Base-by-base conservation (phyloP, 371 early-diverging fungal genomes). In the Globomyces sp. region DNA sequence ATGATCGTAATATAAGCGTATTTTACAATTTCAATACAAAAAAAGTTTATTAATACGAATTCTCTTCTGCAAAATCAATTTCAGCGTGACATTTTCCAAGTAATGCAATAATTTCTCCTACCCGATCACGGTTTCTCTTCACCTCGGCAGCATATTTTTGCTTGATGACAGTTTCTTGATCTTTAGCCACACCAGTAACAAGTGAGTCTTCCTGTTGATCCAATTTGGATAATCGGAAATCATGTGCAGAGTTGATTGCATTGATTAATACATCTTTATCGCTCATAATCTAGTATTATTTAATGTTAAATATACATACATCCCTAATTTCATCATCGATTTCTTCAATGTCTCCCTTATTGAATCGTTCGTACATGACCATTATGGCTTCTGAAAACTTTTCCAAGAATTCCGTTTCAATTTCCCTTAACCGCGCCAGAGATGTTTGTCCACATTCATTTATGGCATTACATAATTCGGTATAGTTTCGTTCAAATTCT, bases 331-430 rank as follows among this genome's bases (percentile, higher is more conserved):
- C 82, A 67, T 83, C 83, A 43, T 83, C 81, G 3, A 79, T 62
- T 8, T 83, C 83, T 37, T 80, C 78, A 57, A 69, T 58, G 41
- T 83, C 82, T 40, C 80, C 80, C 67, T 84, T 84, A 55, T 69
- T 72, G 59, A 77, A 77, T 50, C 81, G 55, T 42, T 84, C 84
- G 44, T 71, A 81, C n/a, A 74, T 71, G 3, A 72, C 65, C 10
- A 79, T 34, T 3, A 84, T 70, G 1, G 69, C 67, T 63, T 84
- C 84, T 13, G 71, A 71, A 49, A 82, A 74, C 57, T 77, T 71
- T 59, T 84, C 84, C 42, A 80, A 82, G 45, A 67, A 73, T 63
- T 84, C 84, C 50, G 75, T 81, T 69, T 84, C 84, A 8, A 78
- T 49, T n/a, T 84, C 84, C 2, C 84, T 66, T 57, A 84, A 48